Evolutionary conservation across 805 yeast species (phyloP).

Genomic region (Candida nemodendra): DNA sequence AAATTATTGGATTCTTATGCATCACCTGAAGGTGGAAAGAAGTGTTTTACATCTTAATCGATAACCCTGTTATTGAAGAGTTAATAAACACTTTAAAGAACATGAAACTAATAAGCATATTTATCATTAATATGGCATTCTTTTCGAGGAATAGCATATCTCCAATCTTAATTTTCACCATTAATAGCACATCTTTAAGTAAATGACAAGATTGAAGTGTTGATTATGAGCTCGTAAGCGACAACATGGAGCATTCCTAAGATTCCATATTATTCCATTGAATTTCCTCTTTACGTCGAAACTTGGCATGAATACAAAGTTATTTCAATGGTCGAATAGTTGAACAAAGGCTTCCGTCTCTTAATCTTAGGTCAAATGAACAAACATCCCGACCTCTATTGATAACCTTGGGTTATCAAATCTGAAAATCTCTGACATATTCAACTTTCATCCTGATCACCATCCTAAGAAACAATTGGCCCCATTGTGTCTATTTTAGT

Average conservation of each 20-base stretch:
- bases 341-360: slow-evolving; percentile 53
- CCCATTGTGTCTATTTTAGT: slow-evolving; percentile 89
- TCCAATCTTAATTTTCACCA: too few species aligned
- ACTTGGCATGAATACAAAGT: slow-evolving; percentile 61
- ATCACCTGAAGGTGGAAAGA: too few species aligned
- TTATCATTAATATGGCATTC: too few species aligned
- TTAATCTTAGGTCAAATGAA: slow-evolving; percentile 50
- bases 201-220: slow-evolving; percentile 59
- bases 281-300: too few species aligned
- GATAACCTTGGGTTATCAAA: slow-evolving; percentile 53
- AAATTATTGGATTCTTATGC: not conserved
- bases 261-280: too few species aligned
- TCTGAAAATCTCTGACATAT: slow-evolving; percentile 60
- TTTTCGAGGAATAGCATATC: too few species aligned
- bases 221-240: slow-evolving; percentile 46
- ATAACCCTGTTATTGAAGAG: too few species aligned
- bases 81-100: too few species aligned
- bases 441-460: slow-evolving; percentile 47
- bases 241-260: slow-evolving; percentile 60
- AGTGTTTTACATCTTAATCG: too few species aligned
- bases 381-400: slow-evolving; percentile 53
- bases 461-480: slow-evolving; percentile 63
- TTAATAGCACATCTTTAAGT: too few species aligned
- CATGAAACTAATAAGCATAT: too few species aligned
- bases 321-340: slow-evolving; percentile 34